phyloP scores from a whole-genome alignment of 2,329 filamentous ascomycete species.

The Beauveria sp. region DNA sequence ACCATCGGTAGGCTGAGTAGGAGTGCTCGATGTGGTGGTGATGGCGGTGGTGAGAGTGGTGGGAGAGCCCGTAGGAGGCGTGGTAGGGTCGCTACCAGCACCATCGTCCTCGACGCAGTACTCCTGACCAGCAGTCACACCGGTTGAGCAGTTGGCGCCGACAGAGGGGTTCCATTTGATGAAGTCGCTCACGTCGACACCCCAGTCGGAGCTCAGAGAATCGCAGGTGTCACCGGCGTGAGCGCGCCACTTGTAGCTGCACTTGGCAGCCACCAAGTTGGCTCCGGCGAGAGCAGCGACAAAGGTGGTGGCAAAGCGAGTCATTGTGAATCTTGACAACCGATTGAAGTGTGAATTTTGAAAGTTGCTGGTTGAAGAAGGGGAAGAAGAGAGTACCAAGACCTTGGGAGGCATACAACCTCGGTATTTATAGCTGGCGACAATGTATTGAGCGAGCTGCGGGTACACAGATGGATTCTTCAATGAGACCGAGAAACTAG shows the following conservation, averaged over 20 bases:
- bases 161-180: slow-evolving; percentile 20
- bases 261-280: slow-evolving; percentile 7
- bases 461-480: neutral
- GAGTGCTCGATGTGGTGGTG: neutral
- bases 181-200: slow-evolving; percentile 16
- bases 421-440: neutral
- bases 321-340: neutral
- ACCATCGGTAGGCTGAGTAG: neutral
- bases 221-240: slow-evolving; percentile 20
- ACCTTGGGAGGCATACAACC: neutral
- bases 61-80: neutral
- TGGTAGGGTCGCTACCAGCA: neutral
- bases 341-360: neutral
- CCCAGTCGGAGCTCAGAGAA: slow-evolving; percentile 20
- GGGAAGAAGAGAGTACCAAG: neutral
- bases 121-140: neutral
- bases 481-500: neutral
- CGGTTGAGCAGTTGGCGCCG: slow-evolving; percentile 5
- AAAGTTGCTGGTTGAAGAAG: neutral
- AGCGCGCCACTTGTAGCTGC: slow-evolving; percentile 11
- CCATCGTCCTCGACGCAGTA: slow-evolving; percentile 16
- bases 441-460: neutral
- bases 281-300: slow-evolving; percentile 7
- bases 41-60: neutral
- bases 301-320: slow-evolving; percentile 1